Evolutionary conservation across 495 filamentous ascomycete species (phyloP), one percentile per base, ranked within the genome.

Genomic region (Physcia stellaris): DNA sequence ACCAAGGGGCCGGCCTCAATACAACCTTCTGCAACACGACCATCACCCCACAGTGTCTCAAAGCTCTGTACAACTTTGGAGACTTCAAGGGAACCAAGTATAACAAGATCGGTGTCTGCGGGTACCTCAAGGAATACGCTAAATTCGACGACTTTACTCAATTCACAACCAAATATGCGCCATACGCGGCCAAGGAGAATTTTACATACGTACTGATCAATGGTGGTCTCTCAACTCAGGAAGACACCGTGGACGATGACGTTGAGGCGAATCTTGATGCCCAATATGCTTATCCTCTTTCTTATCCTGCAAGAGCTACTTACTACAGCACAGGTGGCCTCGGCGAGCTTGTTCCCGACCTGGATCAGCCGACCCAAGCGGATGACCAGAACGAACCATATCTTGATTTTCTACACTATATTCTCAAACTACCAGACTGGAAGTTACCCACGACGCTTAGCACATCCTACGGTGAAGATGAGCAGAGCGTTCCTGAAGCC

Each of bases 371-470:
- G 2, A 58, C 58, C 26, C 36, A 51, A 29, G 45, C 46, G 12
- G 54, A 58, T 5, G 71, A 76, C 46, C 56, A 71, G 28, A 87
- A 86, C 47, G 83, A 93, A 62, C 85, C 85, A 0, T 93, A 86
- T 51, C 66, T 94, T 3, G 80, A 88, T 23, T 83, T 83, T 48
- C 67, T 90, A 21, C 69, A 75, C 15, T 81, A 77, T 47, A 57
- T 94, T 4, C 57, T 83, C 0, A 48, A 55, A 10, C 67, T 75
- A 5, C 59, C 68, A 1, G 75, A 84, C 40, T 53, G 59, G 0
- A 64, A 80, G 21, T 63, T 93, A 2, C 85, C 86, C 0, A 73
- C 79, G 0, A 75, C 83, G 4, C 60, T 93, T 7, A 72, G 75
- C 6, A 84, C 80, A 35, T 81, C 77, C 13, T 93, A 94, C 44